These are phyloP conservation scores for Podaxis mareebaensis DNA, from an alignment of 768 basidiomycete species.

Conservation along the genomic window DNA sequence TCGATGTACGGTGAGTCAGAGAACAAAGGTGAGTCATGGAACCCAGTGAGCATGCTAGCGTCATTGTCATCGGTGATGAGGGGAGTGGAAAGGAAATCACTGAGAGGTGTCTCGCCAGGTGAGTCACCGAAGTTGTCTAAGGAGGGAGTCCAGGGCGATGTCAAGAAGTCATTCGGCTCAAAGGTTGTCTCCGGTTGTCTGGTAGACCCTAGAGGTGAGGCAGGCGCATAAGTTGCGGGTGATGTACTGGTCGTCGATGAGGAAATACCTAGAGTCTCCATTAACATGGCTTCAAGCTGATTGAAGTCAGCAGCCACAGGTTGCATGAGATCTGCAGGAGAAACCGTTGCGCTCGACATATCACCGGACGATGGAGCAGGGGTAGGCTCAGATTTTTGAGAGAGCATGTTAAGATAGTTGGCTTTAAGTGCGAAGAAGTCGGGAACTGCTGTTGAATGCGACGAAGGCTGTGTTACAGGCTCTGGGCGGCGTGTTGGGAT, in stretches of 20 bases:
- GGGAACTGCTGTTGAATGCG: constrained; percentile 31
- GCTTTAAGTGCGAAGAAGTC: constrained; percentile 54
- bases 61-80: constrained; percentile 27
- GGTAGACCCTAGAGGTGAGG: constrained; percentile 16
- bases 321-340: constrained; percentile 23
- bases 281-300: constrained; percentile 20
- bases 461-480: constrained; percentile 34
- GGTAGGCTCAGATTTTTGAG: constrained; percentile 45
- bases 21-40: constrained; percentile 29
- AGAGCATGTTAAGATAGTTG: constrained; percentile 72
- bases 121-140: constrained; percentile 31
- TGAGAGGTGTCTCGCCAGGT: constrained; percentile 34
- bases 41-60: constrained; percentile 26
- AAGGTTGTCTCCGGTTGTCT: constrained; percentile 26
- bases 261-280: constrained; percentile 21
- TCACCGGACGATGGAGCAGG: constrained; percentile 32
- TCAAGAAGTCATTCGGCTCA: constrained; percentile 30
- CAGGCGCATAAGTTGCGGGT: constrained; percentile 21
- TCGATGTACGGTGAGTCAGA: constrained; percentile 3
- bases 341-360: constrained; percentile 25
- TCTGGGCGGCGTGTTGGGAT: constrained; percentile 52
- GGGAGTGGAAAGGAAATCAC: constrained; percentile 41
- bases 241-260: constrained; percentile 5
- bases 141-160: constrained; percentile 30
- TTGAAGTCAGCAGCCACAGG: constrained; percentile 26